phyloP scores from a whole-genome alignment of 139 green algal genomes.

The Mesostigma viride region DNA sequence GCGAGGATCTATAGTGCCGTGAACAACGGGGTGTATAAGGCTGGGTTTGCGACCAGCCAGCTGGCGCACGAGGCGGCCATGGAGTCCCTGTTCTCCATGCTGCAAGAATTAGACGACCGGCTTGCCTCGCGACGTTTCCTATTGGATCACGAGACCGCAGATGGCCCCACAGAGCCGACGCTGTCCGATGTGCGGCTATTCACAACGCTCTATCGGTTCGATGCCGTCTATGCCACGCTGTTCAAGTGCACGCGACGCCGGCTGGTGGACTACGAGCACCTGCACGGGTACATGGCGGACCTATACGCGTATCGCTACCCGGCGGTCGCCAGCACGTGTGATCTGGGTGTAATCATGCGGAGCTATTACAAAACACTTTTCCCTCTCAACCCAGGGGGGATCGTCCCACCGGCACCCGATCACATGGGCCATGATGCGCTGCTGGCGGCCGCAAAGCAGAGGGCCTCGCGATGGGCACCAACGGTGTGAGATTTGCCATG shows the following conservation, averaged over 20 bases:
- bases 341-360: conserved; percentile 55
- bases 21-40: conserved; percentile 95
- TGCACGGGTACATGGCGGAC: conserved; percentile 68
- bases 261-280: conserved; percentile 61
- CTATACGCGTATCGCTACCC: conserved; percentile 40
- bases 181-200: conserved; percentile 89
- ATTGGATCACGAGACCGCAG: too few relatives aligned
- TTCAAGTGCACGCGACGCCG: conserved; percentile 72
- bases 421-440: too few relatives aligned
- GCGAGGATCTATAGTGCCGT: conserved; percentile 69
- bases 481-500: too few relatives aligned
- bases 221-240: conserved; percentile 48
- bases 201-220: conserved; percentile 69
- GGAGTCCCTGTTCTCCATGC: too few relatives aligned
- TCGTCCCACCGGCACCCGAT: too few relatives aligned
- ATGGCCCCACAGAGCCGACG: too few relatives aligned
- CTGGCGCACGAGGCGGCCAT: too few relatives aligned
- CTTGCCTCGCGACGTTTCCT: too few relatives aligned
- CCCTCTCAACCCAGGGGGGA: conserved; percentile 79
- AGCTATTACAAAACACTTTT: conserved; percentile 79
- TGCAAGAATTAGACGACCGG: too few relatives aligned
- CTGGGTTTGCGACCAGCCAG: conserved; percentile 66
- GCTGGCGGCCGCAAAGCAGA: too few relatives aligned
- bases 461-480: too few relatives aligned
- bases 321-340: conserved; percentile 45